These are phyloP conservation scores for Mycocalia duriaeana DNA, from an alignment of 1,284 basidiomycete genomes.

Conservation along the genomic window DNA sequence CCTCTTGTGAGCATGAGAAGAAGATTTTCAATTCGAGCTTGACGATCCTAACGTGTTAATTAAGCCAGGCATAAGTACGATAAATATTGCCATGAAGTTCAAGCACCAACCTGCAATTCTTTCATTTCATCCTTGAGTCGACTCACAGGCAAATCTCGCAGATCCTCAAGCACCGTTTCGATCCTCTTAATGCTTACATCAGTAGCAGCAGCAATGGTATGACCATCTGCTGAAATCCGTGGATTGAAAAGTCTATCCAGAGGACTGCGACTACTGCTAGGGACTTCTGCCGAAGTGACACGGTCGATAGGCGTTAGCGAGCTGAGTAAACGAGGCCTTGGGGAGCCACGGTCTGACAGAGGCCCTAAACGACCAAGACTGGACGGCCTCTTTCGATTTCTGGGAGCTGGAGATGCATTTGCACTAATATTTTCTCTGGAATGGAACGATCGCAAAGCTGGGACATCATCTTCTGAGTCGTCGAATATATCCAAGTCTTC, in stretches of 20 bases:
- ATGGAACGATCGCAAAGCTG: constrained; percentile 33
- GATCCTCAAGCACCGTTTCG: constrained; percentile 58
- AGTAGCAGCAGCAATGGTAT: constrained; percentile 24
- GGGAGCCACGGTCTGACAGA: constrained; percentile 6
- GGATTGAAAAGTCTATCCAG: constrained; percentile 46
- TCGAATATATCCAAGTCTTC: constrained; percentile 47
- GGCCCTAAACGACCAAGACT: neutral
- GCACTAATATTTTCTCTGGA: constrained; percentile 35
- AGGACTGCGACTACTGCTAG: constrained; percentile 38
- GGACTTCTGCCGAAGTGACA: constrained; percentile 1
- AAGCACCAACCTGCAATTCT: constrained; percentile 59
- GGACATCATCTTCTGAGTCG: constrained; percentile 37
- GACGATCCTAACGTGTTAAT: constrained; percentile 50
- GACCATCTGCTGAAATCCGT: constrained; percentile 20
- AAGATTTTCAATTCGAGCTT: constrained; percentile 72
- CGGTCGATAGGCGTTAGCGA: constrained; percentile 4
- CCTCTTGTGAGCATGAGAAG: constrained; percentile 49
- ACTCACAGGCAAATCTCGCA: constrained; percentile 56
- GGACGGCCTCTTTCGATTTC: constrained; percentile 15
- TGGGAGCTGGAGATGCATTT: constrained; percentile 16
- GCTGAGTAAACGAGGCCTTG: constrained; percentile 14
- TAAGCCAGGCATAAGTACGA: constrained; percentile 2
- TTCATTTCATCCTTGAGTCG: constrained; percentile 73
- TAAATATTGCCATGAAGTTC: constrained; percentile 1
- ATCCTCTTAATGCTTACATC: constrained; percentile 47